These are phyloP conservation scores for Eleusine coracana DNA, from an alignment of 176 grass and related monocot genomes.

Conservation along the genomic window DNA sequence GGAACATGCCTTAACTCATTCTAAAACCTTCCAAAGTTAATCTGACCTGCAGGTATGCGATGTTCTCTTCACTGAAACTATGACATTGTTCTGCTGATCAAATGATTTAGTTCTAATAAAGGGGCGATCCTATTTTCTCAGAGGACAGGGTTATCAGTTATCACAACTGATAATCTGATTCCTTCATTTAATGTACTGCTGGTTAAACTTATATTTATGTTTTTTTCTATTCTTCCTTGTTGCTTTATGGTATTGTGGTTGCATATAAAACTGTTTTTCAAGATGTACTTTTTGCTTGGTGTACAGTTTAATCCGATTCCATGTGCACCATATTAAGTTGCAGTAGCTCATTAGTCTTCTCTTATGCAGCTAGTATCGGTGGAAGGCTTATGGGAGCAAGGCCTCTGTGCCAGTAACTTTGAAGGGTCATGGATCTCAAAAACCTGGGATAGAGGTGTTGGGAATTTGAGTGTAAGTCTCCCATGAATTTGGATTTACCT, in stretches of 20 bases:
- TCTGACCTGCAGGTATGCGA: background rate
- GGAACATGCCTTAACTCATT: background rate
- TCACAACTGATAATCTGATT: conserved; percentile 14
- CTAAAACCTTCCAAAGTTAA: background rate
- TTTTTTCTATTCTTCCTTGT: background rate
- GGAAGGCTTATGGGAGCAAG: conserved; percentile 71
- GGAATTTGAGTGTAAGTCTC: conserved; percentile 72
- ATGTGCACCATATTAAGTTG: background rate
- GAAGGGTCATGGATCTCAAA: conserved; percentile 84
- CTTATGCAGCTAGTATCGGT: conserved; percentile 66
- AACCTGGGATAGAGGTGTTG: conserved; percentile 48
- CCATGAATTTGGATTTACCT: conserved; percentile 11
- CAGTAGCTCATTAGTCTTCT: conserved; percentile 27
- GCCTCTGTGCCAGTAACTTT: conserved; percentile 83
- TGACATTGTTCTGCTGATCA: conserved; percentile 5
- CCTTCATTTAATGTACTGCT: conserved; percentile 11
- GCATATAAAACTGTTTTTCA: background rate
- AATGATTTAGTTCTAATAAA: background rate
- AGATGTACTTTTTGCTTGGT: conserved; percentile 5
- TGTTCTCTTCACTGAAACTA: background rate
- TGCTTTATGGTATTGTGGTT: background rate
- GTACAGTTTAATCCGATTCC: background rate
- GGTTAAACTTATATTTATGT: background rate
- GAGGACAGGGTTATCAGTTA: background rate
- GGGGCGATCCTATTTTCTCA: background rate